Evolutionary conservation across 352 stramenopile species (phyloP), one percentile per base, ranked within the genome.

Genomic region (Pythium brassicae): DNA sequence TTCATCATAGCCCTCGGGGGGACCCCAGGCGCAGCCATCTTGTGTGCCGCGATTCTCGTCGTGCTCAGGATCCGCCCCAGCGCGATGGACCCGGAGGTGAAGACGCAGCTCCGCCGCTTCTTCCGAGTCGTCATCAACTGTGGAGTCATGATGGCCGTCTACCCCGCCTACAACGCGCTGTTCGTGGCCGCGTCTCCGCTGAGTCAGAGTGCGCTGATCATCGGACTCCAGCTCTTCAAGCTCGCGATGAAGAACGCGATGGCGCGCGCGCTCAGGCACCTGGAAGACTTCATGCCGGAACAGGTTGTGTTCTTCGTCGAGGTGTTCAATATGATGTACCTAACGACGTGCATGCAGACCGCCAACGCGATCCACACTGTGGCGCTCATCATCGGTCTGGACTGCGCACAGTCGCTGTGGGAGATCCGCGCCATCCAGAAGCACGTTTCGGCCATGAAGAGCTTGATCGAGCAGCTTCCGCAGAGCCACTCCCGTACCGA

Each of bases 271-370:
- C 74, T 25, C 15, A 29, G 61, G 3, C 46, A 71, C 29, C 35
- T 82, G 20, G 50, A 74, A 42, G 69, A 78, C 29, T 52, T 74
- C 47, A 53, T 76, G 2, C 73, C 68, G 0, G 65, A 76, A 54
- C 26, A 68, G 6, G 55, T 75, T n/a, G 66, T 78, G 12, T 76
- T 78, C 40, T 68, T 69, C 0, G 68, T 70, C 20, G 62, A 79
- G 19, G 55, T 79, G 27, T 78, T 78, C 57, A 72, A 77, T 32
- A 17, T 10, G 4, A 55, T n/a, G 10, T 55, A 23, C 17, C 32
- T 55, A 3, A 44, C 8, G n/a, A 45, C n/a, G 32, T 17, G 4
- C 12, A 23, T 42, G 49, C 23, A 37, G 23, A 23, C 9, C 8
- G 32, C 20, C 3, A 32, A 34, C 52, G 48, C 49, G 32, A 34